These are phyloP conservation scores for Elsinoe fawcettii DNA, from an alignment of 2,329 filamentous ascomycete species.

Conservation along the genomic window DNA sequence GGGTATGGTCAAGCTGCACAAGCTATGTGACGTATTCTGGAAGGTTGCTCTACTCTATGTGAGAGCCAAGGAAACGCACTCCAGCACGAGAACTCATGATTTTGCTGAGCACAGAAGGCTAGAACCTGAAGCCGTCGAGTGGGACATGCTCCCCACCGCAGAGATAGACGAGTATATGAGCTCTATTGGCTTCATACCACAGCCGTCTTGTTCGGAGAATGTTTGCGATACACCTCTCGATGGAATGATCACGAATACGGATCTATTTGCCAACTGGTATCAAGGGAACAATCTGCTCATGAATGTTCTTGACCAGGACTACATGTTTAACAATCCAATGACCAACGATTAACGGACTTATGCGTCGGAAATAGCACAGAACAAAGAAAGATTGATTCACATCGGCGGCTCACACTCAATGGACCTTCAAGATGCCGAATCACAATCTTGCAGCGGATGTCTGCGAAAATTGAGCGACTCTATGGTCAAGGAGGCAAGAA, in stretches of 20 bases:
- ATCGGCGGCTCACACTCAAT: too few relatives aligned
- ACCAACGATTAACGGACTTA: neutral
- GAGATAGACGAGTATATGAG: slow-evolving; percentile 7
- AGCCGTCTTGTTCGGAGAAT: neutral
- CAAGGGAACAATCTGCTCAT: slow-evolving; percentile 2
- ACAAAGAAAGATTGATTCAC: too few relatives aligned
- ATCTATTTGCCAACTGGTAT: neutral
- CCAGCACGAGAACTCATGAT: neutral
- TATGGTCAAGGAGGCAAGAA: too few relatives aligned
- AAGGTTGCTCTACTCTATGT: slow-evolving; percentile 19
- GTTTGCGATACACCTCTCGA: neutral
- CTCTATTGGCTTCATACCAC: neutral
- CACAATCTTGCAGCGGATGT: too few relatives aligned
- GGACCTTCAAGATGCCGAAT: too few relatives aligned
- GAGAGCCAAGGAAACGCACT: neutral
- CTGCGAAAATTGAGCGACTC: too few relatives aligned
- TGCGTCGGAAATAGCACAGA: too few relatives aligned
- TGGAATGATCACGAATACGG: neutral
- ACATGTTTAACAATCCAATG: neutral
- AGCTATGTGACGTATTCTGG: slow-evolving; percentile 23
- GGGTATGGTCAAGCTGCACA: slow-evolving; percentile 17
- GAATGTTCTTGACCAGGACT: slow-evolving; percentile 1
- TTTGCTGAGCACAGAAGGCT: too few relatives aligned
- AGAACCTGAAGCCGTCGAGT: neutral
- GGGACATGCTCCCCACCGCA: neutral